A percentile compares a stretch with the other conserved stretches of the same genome.
Evolutionary conservation across 305 asterid species (phyloP).

Genomic region (Stenogyne calaminthoides): DNA sequence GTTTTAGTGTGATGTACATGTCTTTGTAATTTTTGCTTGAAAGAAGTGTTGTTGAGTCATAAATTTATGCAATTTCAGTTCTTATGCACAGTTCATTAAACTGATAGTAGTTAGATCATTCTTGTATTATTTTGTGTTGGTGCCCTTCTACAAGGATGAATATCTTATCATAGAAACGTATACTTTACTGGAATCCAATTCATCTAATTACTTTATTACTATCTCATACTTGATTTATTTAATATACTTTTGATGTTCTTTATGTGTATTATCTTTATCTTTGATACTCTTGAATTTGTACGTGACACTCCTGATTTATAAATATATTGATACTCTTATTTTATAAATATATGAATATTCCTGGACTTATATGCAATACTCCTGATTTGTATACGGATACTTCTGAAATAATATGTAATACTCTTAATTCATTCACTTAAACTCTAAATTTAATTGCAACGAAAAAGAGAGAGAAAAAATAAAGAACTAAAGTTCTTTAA

Average conservation of each 20-base stretch:
- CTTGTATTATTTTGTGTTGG: neutral
- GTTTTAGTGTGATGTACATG: neutral
- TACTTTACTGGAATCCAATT: neutral
- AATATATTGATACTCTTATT: no score
- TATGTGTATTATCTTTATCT: no score
- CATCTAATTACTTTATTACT: neutral
- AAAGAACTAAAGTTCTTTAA: no score
- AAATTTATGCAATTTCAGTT: neutral
- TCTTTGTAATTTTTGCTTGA: constrained; percentile 8
- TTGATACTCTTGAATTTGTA: no score
- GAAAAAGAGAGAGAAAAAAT: no score
- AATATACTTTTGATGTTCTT: neutral
- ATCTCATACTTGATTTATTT: neutral
- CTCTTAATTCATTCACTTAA: no score
- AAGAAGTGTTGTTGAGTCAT: neutral
- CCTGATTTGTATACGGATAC: no score
- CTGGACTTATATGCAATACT: no score
- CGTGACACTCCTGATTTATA: no score
- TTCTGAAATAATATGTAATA: no score
- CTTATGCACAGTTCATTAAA: no score
- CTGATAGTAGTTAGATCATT: constrained; percentile 12
- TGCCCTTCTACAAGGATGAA: neutral
- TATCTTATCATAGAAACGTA: neutral
- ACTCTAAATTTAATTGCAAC: no score
- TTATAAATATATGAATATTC: neutral